Percentiles rank a stretch among this genome's conserved stretches.
These are phyloP conservation scores for Neurospora discreta DNA, from an alignment of 495 filamentous ascomycete species.

Conservation along the genomic window DNA sequence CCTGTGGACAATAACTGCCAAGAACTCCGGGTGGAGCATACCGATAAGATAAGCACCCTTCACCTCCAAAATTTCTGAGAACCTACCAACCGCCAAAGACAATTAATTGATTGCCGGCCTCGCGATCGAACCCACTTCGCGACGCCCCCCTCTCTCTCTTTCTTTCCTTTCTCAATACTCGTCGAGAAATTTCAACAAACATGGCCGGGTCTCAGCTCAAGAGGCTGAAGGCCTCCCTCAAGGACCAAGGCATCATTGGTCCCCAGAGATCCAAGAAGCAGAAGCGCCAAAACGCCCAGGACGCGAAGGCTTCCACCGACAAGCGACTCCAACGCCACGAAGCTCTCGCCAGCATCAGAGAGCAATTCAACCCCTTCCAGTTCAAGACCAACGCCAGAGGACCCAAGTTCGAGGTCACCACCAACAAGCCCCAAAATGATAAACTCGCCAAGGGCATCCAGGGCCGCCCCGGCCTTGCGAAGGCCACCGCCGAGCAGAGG, in stretches of 20 bases:
- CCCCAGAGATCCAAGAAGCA: conserved; percentile 89
- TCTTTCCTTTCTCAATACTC: not conserved
- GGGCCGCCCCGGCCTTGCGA: conserved; percentile 69
- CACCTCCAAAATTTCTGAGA: conserved; percentile 21
- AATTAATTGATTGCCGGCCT: not conserved
- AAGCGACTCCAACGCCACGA: conserved; percentile 60
- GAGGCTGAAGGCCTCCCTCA: conserved; percentile 80
- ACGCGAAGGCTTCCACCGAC: conserved; percentile 47
- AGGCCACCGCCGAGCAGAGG: conserved; percentile 77
- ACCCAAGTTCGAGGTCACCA: conserved; percentile 66
- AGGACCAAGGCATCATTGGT: conserved; percentile 75
- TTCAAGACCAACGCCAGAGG: conserved; percentile 58
- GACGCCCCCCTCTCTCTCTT: not conserved
- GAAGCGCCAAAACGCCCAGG: conserved; percentile 59
- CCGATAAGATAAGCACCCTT: not conserved
- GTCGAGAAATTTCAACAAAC: conserved; percentile 8
- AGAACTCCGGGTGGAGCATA: not conserved
- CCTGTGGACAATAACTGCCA: not conserved
- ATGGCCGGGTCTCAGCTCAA: conserved; percentile 97
- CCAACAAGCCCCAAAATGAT: conserved; percentile 41
- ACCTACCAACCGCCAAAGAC: not conserved
- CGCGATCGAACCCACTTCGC: not conserved
- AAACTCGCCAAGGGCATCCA: conserved; percentile 42
- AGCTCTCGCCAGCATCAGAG: conserved; percentile 73
- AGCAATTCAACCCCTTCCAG: conserved; percentile 96